These are phyloP conservation scores for Rhizoclosmatium sp. DNA, from an alignment of 192 early-diverging fungal species.

Conservation along the genomic window DNA sequence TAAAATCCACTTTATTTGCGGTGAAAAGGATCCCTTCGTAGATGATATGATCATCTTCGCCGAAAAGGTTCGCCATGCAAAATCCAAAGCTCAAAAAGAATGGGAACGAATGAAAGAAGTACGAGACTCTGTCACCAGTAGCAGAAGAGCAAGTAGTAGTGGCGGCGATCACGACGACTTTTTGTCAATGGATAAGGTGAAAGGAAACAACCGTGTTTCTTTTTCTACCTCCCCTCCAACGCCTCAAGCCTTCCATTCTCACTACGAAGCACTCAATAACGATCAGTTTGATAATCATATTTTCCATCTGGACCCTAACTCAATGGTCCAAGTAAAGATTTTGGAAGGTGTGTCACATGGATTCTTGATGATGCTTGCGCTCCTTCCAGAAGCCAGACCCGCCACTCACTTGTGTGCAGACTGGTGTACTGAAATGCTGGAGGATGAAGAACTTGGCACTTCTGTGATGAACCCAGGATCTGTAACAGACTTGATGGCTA, in stretches of 20 bases:
- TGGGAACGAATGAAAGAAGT: conserved; percentile 49
- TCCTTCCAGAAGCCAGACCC: conserved; percentile 76
- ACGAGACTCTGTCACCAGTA: conserved; percentile 16
- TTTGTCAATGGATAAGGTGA: conserved; percentile 16
- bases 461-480: conserved; percentile 37
- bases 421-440: conserved; percentile 54
- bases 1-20: conserved; percentile 87
- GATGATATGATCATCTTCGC: conserved; percentile 96
- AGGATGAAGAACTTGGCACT: conserved; percentile 33
- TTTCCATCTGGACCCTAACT: conserved; percentile 55
- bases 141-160: neutral
- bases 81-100: conserved; percentile 62
- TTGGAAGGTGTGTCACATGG: conserved; percentile 74
- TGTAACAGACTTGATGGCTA: conserved; percentile 27
- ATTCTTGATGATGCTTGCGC: conserved; percentile 69
- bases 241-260: neutral
- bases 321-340: conserved; percentile 72
- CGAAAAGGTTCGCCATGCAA: conserved; percentile 84
- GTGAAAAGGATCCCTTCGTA: conserved; percentile 96
- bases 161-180: conserved; percentile 13
- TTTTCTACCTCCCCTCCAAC: neutral
- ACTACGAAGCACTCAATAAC: conserved; percentile 1
- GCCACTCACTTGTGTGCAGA: conserved; percentile 46
- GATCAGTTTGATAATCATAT: conserved; percentile 47
- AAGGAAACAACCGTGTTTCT: neutral